Percentiles rank a stretch among this genome's conserved stretches.
These are phyloP conservation scores for Caryopteris hybrid DNA, from an alignment of 305 asterid species.

Conservation along the genomic window DNA sequence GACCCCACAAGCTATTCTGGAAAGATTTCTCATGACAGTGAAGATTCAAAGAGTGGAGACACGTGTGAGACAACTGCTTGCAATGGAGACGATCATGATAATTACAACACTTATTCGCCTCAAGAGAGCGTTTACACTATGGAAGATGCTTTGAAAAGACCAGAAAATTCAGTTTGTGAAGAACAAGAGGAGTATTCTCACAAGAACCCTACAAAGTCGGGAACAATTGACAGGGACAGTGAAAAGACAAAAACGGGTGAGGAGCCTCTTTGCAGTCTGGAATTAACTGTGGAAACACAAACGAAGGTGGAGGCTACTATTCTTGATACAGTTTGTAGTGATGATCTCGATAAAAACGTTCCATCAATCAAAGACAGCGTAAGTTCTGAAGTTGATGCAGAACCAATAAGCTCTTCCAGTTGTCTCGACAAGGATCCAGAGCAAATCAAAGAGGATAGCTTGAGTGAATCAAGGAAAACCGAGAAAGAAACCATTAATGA, in stretches of 20 bases:
- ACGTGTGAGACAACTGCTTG: constrained; percentile 45
- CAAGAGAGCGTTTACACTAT: constrained; percentile 33
- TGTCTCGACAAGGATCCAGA: constrained; percentile 12
- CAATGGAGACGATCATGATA: constrained; percentile 39
- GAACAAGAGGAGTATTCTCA: constrained; percentile 39
- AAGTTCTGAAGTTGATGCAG: constrained; percentile 33
- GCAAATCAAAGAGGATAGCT: constrained; percentile 15
- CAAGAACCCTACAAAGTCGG: constrained; percentile 24
- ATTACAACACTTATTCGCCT: constrained; percentile 33
- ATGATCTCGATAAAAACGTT: constrained; percentile 14
- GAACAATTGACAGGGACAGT: constrained; percentile 20
- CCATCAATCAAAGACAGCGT: constrained; percentile 23
- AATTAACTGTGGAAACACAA: constrained; percentile 20
- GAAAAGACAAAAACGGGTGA: constrained; percentile 24
- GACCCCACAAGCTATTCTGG: constrained; percentile 74
- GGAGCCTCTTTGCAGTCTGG: constrained; percentile 27
- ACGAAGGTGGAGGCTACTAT: constrained; percentile 27
- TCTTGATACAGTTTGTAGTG: constrained; percentile 18
- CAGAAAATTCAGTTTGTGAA: constrained; percentile 28
- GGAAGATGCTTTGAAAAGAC: constrained; percentile 23
- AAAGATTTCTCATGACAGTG: constrained; percentile 50
- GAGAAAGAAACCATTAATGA: constrained; percentile 27
- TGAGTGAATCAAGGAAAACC: constrained; percentile 2
- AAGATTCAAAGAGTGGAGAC: constrained; percentile 67
- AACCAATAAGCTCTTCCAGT: constrained; percentile 23